Evolutionary conservation across 2,329 filamentous ascomycete species (phyloP), one percentile per base, ranked within the genome.

Genomic region (Xylogone sp.): DNA sequence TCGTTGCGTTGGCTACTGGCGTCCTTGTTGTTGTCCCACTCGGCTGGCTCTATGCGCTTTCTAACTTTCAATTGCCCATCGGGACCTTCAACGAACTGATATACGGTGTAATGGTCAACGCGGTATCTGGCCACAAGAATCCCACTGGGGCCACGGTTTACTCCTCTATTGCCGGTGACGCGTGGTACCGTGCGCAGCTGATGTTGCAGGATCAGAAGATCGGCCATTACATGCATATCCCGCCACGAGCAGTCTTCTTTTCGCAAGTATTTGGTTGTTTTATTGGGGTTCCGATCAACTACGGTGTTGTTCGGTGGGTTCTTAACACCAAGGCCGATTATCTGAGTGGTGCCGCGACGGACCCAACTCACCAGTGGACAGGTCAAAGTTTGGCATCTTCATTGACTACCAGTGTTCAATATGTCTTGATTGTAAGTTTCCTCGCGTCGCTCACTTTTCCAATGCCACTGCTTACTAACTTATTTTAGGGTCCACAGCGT

Each of bases 121-220:
- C 75, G 1, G 69, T 78, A 7, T 63, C 62, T 2, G 70, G 71
- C 1, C 73, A 79, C 57, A 78, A 77, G 52, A 81, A 83, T 54
- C 81, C 81, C 1, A 74, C 75, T 6, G 81, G 82, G 2, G 80
- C 81, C 1, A 78, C 76, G 1, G 71, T 77, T 0, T 84, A 84
- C 57, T 77, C 81, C 7, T 68, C 76, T 9, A 82, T 84, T 16
- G 79, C 81, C 1, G 81, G 81, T 12, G 79, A 83, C 49, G 79
- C 81, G 2, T 84, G 81, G 81, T 83, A 82, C 52, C 67, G 78
- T 16, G 77, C 78, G 0, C 77, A 80, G 56, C 71, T 75, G 20
- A 81, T 82, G 70, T 68, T 84, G 0, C 80, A 84, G 58, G 82
- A 85, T 59, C 78, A 80, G 61, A 82, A 84, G 59, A 82, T 84